phyloP scores from a whole-genome alignment of 108 stramenopile genomes.

The Pseudonitzschia delicatissima region DNA sequence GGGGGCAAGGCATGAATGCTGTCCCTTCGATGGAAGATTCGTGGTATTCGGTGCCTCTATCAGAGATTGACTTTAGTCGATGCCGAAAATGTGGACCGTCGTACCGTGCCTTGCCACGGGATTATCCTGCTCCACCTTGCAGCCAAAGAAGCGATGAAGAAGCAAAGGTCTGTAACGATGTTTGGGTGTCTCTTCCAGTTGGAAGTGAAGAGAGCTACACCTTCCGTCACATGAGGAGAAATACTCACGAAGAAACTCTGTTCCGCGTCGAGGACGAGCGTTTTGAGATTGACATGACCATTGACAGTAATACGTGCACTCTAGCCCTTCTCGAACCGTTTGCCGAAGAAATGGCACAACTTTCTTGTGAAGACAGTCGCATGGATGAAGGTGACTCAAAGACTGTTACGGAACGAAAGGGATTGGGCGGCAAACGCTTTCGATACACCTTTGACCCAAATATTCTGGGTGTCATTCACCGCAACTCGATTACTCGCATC shows the following conservation, averaged over 20 bases:
- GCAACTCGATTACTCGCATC: conserved; percentile 92
- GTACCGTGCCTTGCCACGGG: conserved; percentile 94
- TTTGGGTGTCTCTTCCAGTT: conserved; percentile 94
- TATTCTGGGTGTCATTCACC: conserved; percentile 86
- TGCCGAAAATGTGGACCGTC: conserved; percentile 90
- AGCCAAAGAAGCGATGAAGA: conserved; percentile 84
- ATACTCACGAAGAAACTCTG: conserved; percentile 93
- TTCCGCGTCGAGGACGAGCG: conserved; percentile 98
- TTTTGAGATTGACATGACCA: conserved; percentile 99
- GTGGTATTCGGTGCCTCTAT: conserved; percentile 87
- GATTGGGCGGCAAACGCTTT: conserved; percentile 60
- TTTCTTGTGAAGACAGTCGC: conserved; percentile 51
- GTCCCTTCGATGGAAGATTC: conserved; percentile 69
- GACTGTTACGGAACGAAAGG: conserved; percentile 35
- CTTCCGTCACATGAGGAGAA: conserved; percentile 97
- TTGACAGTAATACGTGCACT: conserved; percentile 90
- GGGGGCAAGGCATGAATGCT: conserved; percentile 25
- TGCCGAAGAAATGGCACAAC: conserved; percentile 86
- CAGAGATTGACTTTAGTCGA: conserved; percentile 87
- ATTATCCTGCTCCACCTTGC: conserved; percentile 91
- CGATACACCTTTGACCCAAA: conserved; percentile 84
- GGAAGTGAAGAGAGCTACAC: conserved; percentile 96
- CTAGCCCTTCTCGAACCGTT: conserved; percentile 90
- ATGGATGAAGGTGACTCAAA: conserved; percentile 22
- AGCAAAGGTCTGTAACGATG: conserved; percentile 89